A percentile compares a stretch with the other conserved stretches of the same genome.
Evolutionary conservation across 495 filamentous ascomycete genomes (phyloP).

Genomic region (Glarea lozoyensis): DNA sequence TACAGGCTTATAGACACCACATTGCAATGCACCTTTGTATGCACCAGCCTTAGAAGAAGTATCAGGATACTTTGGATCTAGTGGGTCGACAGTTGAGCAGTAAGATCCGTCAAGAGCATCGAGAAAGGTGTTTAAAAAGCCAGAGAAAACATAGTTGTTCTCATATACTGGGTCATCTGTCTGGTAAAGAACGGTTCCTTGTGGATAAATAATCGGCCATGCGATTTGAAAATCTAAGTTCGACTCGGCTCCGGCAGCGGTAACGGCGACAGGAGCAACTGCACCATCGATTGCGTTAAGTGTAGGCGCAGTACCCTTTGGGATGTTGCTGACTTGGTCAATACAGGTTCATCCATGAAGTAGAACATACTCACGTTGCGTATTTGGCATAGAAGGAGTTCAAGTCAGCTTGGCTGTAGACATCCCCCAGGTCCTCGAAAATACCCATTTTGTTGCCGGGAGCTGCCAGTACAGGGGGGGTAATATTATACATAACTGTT

Average conservation of each 20-base stretch:
- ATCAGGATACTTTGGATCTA: slow-evolving; percentile 42
- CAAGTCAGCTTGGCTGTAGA: slow-evolving; percentile 44
- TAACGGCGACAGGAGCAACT: slow-evolving; percentile 10
- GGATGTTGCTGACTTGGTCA: no score
- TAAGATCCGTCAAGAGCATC: slow-evolving; percentile 59
- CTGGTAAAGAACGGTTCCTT: slow-evolving; percentile 10
- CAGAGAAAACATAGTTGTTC: slow-evolving; percentile 18
- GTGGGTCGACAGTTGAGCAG: slow-evolving; percentile 41
- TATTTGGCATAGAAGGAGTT: slow-evolving; percentile 49
- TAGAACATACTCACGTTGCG: no score
- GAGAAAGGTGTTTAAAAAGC: slow-evolving; percentile 48
- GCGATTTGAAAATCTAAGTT: slow-evolving; percentile 22
- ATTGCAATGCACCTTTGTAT: no score
- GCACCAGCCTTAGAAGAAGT: slow-evolving; percentile 51
- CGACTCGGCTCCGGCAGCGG: slow-evolving; percentile 16
- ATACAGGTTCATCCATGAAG: no score
- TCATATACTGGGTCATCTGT: slow-evolving; percentile 18
- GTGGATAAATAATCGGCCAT: slow-evolving; percentile 15
- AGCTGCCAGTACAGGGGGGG: no score
- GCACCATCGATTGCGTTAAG: slow-evolving; percentile 18
- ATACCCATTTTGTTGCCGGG: slow-evolving; percentile 26
- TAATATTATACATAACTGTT: slow-evolving; percentile 10
- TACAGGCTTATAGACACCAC: no score
- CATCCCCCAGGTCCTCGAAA: slow-evolving; percentile 30
- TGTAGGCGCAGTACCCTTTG: slow-evolving; percentile 28